phyloP scores from a whole-genome alignment of 164 flowering plant species.

The Brasenia schreberi region DNA sequence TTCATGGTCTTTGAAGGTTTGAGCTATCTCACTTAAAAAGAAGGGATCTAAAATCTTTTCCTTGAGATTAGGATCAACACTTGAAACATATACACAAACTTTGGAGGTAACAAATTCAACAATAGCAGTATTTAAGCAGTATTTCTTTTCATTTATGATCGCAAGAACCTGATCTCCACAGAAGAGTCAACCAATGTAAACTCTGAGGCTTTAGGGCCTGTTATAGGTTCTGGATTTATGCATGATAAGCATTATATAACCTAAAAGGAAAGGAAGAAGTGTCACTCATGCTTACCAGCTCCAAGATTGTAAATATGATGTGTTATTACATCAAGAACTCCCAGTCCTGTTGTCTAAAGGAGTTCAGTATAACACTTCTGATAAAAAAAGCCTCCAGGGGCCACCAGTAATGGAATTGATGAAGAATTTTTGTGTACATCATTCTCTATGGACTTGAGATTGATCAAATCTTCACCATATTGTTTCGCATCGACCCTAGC shows the following conservation, averaged over 20 bases:
- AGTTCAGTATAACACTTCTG: constrained; percentile 34
- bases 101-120: not conserved
- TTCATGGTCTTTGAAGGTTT: constrained; percentile 21
- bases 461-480: constrained; percentile 44
- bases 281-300: constrained; percentile 19
- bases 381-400: constrained; percentile 67
- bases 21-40: constrained; percentile 20
- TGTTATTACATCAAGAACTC: constrained; percentile 29
- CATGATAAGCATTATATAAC: not conserved
- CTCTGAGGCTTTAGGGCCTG: not conserved
- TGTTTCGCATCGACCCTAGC: constrained; percentile 41
- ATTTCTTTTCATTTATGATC: not conserved
- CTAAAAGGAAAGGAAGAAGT: not conserved
- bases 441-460: constrained; percentile 26
- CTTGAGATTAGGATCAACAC: constrained; percentile 34
- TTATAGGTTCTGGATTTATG: no score
- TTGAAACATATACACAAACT: constrained; percentile 3
- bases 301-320: constrained; percentile 62
- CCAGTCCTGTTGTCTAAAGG: constrained; percentile 45
- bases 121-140: not conserved
- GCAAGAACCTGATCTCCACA: not conserved
- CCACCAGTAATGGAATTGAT: constrained; percentile 32
- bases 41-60: constrained; percentile 44
- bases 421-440: constrained; percentile 24
- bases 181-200: not conserved